Evolutionary conservation across 306 rosid genomes (phyloP).

Genomic region (Quercus robur): DNA sequence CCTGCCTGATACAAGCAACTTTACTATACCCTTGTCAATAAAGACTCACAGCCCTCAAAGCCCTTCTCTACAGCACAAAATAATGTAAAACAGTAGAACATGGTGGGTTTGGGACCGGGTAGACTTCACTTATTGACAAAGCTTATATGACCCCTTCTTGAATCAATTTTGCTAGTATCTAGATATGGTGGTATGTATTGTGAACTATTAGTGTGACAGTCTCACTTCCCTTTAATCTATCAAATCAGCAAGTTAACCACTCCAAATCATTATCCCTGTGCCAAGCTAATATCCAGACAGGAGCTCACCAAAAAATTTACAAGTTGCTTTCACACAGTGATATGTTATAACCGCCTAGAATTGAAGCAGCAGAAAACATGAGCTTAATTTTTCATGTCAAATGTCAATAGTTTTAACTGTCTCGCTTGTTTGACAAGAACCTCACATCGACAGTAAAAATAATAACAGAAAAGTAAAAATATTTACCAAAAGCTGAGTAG

Average conservation of each 20-base stretch:
- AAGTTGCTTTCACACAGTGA: not conserved
- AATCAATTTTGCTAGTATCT: not conserved
- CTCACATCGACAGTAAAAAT: not conserved
- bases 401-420: not conserved
- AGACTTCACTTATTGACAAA: not conserved
- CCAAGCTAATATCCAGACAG: not conserved
- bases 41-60: not conserved
- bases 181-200: not conserved
- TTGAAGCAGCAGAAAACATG: not conserved
- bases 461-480: not conserved
- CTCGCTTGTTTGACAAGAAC: not conserved
- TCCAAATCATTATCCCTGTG: not conserved
- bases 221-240: not conserved
- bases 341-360: not conserved
- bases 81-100: not conserved
- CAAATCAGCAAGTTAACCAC: not conserved
- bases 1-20: not conserved
- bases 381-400: not conserved
- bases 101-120: not conserved
- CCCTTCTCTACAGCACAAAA: not conserved
- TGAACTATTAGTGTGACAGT: not conserved
- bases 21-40: not conserved
- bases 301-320: not conserved
- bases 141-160: not conserved
- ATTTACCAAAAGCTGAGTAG: slow-evolving; percentile 73